Base-by-base conservation (phyloP, 148 eudicot species). In the Heliamphora exappendiculata region DNA sequence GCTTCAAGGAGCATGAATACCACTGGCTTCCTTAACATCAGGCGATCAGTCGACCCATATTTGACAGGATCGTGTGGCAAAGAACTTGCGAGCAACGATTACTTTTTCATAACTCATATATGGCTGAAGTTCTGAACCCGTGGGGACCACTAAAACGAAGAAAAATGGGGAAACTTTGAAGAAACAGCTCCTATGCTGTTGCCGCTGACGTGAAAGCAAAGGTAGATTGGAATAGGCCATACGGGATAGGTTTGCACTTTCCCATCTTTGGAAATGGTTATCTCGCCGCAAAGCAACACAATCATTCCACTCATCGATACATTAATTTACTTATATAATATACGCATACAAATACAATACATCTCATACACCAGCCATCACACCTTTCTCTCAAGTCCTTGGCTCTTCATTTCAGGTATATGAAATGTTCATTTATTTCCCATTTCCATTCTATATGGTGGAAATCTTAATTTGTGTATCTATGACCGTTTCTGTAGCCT, bases 141-240 rank as follows among this genome's bases (percentile, higher is more conserved):
- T n/a, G n/a, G 59, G 59, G 13, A 11, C 34, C 13, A 28, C 14
- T n/a, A 26, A 28, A 17, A 26, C 11, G 64, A 28, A 13, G n/a
- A 60, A 60, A 60, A 60, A 14, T 34, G 13, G 5, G 1, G 65
- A 29, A 29, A 29, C 37, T 29, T 60, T 26, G 11, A 26, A 59
- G 34, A 60, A 29, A 14, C 66, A 31, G 66, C 31, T 60, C 66
- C 5, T 37, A 60, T 28, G 45, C 69, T 4, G 50, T 26, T 24
- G 36, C 33, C 4, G 53, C 72, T 67, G 12, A 14, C 72, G 72
- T 67, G 72, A 24, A 67, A 44, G 72, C 53, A 67, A 67, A 24
- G 72, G 16, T 29, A 59, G 3, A 12, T n/a, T n/a, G n/a, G n/a
- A n/a, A n/a, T n/a, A n/a, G n/a, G 0, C 45, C 3, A 42, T 42